phyloP scores from a whole-genome alignment of 768 basidiomycete genomes.

The Tylopilus sp. region DNA sequence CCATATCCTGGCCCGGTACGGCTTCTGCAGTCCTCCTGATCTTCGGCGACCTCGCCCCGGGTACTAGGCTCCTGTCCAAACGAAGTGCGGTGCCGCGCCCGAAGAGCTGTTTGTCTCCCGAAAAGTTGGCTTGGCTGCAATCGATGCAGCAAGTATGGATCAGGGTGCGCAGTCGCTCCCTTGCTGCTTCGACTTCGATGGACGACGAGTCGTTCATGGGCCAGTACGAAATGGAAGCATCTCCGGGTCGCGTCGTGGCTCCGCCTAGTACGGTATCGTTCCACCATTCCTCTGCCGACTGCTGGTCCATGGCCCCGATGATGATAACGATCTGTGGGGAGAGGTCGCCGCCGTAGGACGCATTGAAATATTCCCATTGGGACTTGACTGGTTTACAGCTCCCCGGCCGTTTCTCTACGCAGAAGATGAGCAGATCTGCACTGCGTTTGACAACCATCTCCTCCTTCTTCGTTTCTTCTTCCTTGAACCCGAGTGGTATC shows the following conservation, averaged over 20 bases:
- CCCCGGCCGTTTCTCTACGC: conserved; percentile 8
- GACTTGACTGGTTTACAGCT: conserved; percentile 8
- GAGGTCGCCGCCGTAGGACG: conserved; percentile 24
- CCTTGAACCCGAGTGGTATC: not conserved
- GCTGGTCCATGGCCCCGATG: conserved; percentile 15
- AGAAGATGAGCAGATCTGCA: conserved; percentile 24
- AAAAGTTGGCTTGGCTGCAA: conserved; percentile 14
- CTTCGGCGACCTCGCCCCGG: conserved; percentile 1
- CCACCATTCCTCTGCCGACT: conserved; percentile 23
- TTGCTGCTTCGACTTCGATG: conserved; percentile 3
- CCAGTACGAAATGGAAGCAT: conserved; percentile 17
- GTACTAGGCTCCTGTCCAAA: conserved; percentile 2
- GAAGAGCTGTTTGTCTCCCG: conserved; percentile 13
- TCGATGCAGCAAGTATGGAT: conserved; percentile 24
- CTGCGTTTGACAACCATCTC: conserved; percentile 16
- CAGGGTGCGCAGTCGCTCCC: conserved; percentile 8
- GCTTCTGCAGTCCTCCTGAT: not conserved
- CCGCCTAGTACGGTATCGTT: not conserved
- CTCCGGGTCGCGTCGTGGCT: not conserved
- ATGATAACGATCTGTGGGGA: conserved; percentile 24
- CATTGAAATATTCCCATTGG: conserved; percentile 25
- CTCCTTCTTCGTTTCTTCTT: conserved; percentile 11
- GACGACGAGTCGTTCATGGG: conserved; percentile 1
- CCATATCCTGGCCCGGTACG: conserved; percentile 2
- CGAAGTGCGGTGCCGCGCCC: not conserved